Conservation (phyloP, 306 rosid species). For the Dalbergia cultrata region DNA sequence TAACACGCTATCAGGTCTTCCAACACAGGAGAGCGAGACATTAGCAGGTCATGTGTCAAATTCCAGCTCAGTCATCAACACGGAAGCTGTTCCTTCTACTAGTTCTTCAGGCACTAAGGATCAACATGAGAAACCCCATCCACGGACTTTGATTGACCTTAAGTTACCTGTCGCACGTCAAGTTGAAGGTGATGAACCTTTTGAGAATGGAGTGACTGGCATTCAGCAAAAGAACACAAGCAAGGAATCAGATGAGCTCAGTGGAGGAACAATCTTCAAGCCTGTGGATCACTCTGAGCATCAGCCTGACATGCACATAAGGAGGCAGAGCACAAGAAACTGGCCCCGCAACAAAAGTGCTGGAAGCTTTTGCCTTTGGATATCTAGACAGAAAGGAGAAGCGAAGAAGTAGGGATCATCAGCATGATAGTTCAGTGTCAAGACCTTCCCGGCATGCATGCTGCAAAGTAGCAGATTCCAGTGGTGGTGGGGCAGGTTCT, state of each 20-base stretch:
- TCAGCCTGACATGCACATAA: slow-evolving; percentile 52
- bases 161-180: slow-evolving; percentile 70
- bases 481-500: slow-evolving; percentile 47
- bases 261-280: slow-evolving; percentile 42
- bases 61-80: slow-evolving; percentile 46
- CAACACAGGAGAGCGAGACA: slow-evolving; percentile 49
- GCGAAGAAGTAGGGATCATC: slow-evolving; percentile 62
- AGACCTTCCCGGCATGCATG: slow-evolving; percentile 56
- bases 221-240: slow-evolving; percentile 46
- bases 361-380: slow-evolving; percentile 92
- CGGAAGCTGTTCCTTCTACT: slow-evolving; percentile 47
- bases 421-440: slow-evolving; percentile 39
- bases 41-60: slow-evolving; percentile 50
- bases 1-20: slow-evolving; percentile 48
- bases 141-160: slow-evolving; percentile 67
- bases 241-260: slow-evolving; percentile 52
- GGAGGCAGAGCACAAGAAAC: slow-evolving; percentile 86
- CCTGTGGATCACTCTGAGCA: slow-evolving; percentile 53
- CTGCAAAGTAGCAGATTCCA: slow-evolving; percentile 52
- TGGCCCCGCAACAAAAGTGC: slow-evolving; percentile 83
- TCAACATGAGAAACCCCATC: slow-evolving; percentile 57
- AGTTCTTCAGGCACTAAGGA: slow-evolving; percentile 51
- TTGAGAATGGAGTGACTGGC: slow-evolving; percentile 44
- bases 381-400: slow-evolving; percentile 88
- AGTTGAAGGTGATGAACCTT: slow-evolving; percentile 62